Base-by-base conservation (phyloP, 2,329 filamentous ascomycete genomes). In the Uncinocarpus reesii region DNA sequence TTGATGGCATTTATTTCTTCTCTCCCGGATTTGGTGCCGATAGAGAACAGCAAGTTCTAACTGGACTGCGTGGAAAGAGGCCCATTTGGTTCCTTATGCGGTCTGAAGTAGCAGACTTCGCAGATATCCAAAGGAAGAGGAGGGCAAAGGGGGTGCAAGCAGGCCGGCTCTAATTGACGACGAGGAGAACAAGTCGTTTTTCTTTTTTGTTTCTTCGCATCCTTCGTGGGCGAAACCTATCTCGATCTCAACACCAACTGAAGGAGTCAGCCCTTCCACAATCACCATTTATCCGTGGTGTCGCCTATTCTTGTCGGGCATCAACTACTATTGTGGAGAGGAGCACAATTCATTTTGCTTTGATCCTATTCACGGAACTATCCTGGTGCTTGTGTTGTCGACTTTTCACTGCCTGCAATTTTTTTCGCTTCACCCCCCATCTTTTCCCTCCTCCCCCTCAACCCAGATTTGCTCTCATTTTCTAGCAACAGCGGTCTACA, bases 1-100 rank as follows among this genome's bases (percentile, higher is more conserved):
- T 43, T 48, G 46, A 48, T 42, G 46, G 46, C 40, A 43, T 48
- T 37, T 32, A 37, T 48, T 42, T 37, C 29, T 48, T 42, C 37
- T 32, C 16, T 20, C 23, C 37, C 46, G 18, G 38, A 42, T 42
- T 36, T 37, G 46, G 20, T 37, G 29, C 10, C 37, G 46, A 48
- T 29, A 43, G 28, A 43, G 11, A 42, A 28, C 38, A 42, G 46
- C 46, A 21, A 31, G 32, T 24, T 10, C 26, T 15, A 41, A 36
- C 45, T 41, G 35, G 36, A 11, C 23, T 45, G 13, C 32, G 8
- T 38, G 24, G 10, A 15, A 16, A 18, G 26, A 35, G 11, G 16
- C 11, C 26, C 28, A 21, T 32, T 47, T 40, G 44, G 32, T 24
- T 24, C 23, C 34, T 3, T 26, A 48, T 48, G 46, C 29, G 16